Conservation (phyloP, 306 rosid genomes). For the Pachyrhizus erosus region DNA sequence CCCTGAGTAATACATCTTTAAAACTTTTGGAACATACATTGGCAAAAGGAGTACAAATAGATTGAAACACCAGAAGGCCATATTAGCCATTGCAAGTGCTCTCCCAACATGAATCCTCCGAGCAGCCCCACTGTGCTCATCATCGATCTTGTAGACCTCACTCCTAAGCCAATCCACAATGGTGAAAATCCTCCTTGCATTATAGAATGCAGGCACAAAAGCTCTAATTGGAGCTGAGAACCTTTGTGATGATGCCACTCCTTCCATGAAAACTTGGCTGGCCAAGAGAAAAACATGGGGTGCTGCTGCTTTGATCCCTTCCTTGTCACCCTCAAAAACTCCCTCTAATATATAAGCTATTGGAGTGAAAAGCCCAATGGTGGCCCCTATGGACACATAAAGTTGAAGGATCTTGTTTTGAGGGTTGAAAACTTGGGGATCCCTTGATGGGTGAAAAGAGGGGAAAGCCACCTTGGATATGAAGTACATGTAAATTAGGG, state of each 20-base stretch:
- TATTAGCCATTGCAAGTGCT: constrained; percentile 78
- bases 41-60: constrained; percentile 88
- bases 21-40: constrained; percentile 84
- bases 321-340: constrained; percentile 71
- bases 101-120: constrained; percentile 64
- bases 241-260: constrained; percentile 55
- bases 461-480: constrained; percentile 79
- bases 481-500: constrained; percentile 66
- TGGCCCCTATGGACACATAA: constrained; percentile 56
- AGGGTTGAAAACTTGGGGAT: constrained; percentile 53
- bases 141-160: constrained; percentile 65
- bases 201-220: constrained; percentile 79
- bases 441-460: constrained; percentile 41
- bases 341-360: constrained; percentile 77
- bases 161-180: constrained; percentile 73
- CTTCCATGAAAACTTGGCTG: constrained; percentile 91
- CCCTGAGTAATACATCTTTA: constrained; percentile 63
- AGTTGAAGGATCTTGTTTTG: constrained; percentile 57
- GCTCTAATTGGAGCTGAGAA: constrained; percentile 76
- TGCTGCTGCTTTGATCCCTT: constrained; percentile 82
- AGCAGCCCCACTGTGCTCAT: constrained; percentile 53
- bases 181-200: constrained; percentile 74
- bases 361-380: constrained; percentile 73
- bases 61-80: constrained; percentile 89
- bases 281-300: constrained; percentile 87